Evolutionary conservation across 345 rosid genomes (phyloP).

Genomic region (Leavenworthia alabamica): DNA sequence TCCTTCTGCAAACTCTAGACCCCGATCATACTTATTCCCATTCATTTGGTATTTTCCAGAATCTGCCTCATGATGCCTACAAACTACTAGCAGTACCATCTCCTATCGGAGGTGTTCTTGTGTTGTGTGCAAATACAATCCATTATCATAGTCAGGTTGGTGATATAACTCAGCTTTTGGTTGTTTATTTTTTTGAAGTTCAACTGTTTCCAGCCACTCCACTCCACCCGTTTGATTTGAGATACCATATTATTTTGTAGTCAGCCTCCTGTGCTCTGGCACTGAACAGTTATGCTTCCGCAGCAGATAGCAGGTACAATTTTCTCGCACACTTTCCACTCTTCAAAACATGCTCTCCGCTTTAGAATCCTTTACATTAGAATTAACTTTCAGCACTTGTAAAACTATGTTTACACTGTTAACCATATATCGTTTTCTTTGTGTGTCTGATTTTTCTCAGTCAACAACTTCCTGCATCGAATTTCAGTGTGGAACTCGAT

Average conservation of each 20-base stretch:
- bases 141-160: constrained; percentile 94
- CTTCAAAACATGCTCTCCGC: constrained; percentile 2
- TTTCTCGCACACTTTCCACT: constrained; percentile 15
- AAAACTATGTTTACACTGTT: constrained; percentile 7
- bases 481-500: constrained; percentile 88
- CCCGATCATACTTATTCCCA: constrained; percentile 10
- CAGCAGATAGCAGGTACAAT: constrained; percentile 67
- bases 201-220: constrained; percentile 9
- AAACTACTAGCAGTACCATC: constrained; percentile 95
- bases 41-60: constrained; percentile 43
- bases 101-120: constrained; percentile 95
- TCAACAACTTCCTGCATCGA: constrained; percentile 87
- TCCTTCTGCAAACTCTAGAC: constrained; percentile 10
- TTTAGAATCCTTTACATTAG: constrained; percentile 5
- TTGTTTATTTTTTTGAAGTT: constrained; percentile 6
- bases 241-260: constrained; percentile 45
- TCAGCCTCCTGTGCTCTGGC: constrained; percentile 84
- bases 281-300: constrained; percentile 71
- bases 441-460: constrained; percentile 38
- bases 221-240: background rate
- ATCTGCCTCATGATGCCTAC: constrained; percentile 96
- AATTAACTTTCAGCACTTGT: background rate
- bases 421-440: constrained; percentile 5
- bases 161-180: constrained; percentile 12
- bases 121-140: constrained; percentile 70